Percentiles rank a stretch among this genome's conserved stretches.
Evolutionary conservation across 805 yeast species (phyloP).

Genomic region (Candida hungchunana): DNA sequence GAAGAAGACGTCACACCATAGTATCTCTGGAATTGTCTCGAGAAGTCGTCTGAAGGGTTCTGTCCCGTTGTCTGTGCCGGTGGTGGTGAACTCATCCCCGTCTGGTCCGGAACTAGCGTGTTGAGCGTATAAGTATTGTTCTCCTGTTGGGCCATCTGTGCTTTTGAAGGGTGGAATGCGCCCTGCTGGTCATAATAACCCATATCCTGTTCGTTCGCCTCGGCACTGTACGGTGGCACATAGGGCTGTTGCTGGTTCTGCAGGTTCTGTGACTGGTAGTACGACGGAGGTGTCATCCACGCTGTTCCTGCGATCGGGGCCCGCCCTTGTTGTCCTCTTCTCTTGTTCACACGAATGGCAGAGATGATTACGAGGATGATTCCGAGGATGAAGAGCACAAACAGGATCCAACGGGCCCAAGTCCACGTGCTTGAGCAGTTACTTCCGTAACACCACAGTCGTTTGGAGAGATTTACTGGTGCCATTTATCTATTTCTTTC

Average conservation of each 20-base stretch:
- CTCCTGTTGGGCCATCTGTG: constrained; percentile 16
- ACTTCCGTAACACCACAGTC: constrained; percentile 21
- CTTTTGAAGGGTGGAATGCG: constrained; percentile 30
- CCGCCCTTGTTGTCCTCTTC: constrained; percentile 39
- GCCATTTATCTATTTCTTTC: background rate
- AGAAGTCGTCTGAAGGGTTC: constrained; percentile 18
- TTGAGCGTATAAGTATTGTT: constrained; percentile 13
- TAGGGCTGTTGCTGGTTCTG: constrained; percentile 44
- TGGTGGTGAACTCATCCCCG: constrained; percentile 16
- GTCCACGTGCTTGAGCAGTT: constrained; percentile 16
- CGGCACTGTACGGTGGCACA: constrained; percentile 67
- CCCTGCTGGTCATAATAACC: constrained; percentile 45
- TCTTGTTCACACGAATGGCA: constrained; percentile 51
- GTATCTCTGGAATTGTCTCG: constrained; percentile 25
- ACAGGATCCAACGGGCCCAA: constrained; percentile 36
- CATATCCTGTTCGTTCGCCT: constrained; percentile 67
- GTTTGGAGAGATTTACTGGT: constrained; percentile 3
- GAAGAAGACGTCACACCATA: constrained; percentile 11
- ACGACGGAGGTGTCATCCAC: constrained; percentile 86
- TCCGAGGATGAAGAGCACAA: constrained; percentile 53
- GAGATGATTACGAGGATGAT: constrained; percentile 42
- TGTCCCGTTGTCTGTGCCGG: constrained; percentile 16
- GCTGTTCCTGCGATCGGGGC: constrained; percentile 71
- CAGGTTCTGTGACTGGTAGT: constrained; percentile 33
- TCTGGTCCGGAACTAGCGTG: constrained; percentile 23